Conservation (phyloP, 192 early-diverging fungal species). For the Haplosporangium gracile region DNA sequence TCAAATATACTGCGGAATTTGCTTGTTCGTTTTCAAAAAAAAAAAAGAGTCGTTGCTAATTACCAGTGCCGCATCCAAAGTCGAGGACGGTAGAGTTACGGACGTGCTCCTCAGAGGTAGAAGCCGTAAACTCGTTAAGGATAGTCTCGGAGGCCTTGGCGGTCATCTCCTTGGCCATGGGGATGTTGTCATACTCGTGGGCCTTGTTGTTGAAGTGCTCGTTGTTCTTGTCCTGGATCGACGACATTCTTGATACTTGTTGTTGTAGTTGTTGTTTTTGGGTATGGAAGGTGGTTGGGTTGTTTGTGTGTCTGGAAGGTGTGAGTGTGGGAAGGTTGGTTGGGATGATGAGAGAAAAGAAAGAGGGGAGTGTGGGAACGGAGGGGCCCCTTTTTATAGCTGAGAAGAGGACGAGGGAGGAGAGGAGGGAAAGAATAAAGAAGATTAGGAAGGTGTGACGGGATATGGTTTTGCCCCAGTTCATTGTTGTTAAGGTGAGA, state of each 20-base stretch:
- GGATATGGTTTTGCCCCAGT: too few relatives aligned
- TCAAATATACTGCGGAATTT: neutral
- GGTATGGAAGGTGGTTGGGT: neutral
- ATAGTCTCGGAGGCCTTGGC: slow-evolving; percentile 8
- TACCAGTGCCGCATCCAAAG: slow-evolving; percentile 53
- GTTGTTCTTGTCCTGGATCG: slow-evolving; percentile 35
- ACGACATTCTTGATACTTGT: neutral
- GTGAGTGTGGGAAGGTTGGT: neutral
- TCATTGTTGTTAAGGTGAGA: too few relatives aligned
- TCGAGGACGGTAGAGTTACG: slow-evolving; percentile 27
- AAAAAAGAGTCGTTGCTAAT: neutral
- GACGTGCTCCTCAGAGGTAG: slow-evolving; percentile 31
- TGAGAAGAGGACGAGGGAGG: neutral
- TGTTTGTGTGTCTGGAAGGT: neutral
- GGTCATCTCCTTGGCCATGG: slow-evolving; percentile 22
- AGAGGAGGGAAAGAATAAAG: too few relatives aligned
- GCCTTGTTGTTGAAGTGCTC: slow-evolving; percentile 37
- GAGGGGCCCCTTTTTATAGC: neutral
- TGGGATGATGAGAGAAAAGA: slow-evolving; percentile 4
- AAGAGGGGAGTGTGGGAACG: neutral
- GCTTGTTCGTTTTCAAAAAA: neutral
- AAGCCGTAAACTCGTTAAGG: slow-evolving; percentile 12
- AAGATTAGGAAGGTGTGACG: too few relatives aligned
- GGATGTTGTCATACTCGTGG: slow-evolving; percentile 28
- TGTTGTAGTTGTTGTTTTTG: neutral